These are phyloP conservation scores for Dimocarpus longan DNA, from an alignment of 345 rosid genomes.

Conservation along the genomic window DNA sequence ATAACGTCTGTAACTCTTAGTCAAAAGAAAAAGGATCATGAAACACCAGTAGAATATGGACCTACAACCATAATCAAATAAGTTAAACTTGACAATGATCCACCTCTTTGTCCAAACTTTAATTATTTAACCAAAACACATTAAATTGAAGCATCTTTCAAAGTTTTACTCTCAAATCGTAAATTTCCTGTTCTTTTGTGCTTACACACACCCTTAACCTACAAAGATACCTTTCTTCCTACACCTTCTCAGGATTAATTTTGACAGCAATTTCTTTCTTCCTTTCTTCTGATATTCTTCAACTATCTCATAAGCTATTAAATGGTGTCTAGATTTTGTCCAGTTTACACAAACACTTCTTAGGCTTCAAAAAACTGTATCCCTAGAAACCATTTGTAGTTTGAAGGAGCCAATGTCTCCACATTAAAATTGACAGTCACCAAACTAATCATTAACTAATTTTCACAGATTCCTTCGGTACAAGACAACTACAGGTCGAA, in stretches of 20 bases:
- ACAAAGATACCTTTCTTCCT: too few relatives aligned
- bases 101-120: conserved; percentile 1
- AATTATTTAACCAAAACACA: background rate
- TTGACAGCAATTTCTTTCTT: too few relatives aligned
- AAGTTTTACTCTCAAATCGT: background rate
- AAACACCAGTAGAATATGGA: background rate
- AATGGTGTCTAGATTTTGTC: too few relatives aligned
- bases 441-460: background rate
- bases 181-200: background rate
- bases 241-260: too few relatives aligned
- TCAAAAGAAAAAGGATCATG: background rate
- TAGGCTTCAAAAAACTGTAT: background rate
- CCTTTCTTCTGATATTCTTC: too few relatives aligned
- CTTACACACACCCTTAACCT: background rate
- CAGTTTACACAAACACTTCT: too few relatives aligned
- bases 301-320: too few relatives aligned
- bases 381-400: background rate
- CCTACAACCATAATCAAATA: background rate
- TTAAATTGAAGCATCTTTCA: background rate
- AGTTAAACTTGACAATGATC: background rate
- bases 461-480: background rate
- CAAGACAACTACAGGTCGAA: background rate
- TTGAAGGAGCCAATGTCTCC: background rate
- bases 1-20: conserved; percentile 1
- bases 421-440: background rate